Evolutionary conservation across 768 basidiomycete species (phyloP).

Genomic region (Coprinopsis sp.): DNA sequence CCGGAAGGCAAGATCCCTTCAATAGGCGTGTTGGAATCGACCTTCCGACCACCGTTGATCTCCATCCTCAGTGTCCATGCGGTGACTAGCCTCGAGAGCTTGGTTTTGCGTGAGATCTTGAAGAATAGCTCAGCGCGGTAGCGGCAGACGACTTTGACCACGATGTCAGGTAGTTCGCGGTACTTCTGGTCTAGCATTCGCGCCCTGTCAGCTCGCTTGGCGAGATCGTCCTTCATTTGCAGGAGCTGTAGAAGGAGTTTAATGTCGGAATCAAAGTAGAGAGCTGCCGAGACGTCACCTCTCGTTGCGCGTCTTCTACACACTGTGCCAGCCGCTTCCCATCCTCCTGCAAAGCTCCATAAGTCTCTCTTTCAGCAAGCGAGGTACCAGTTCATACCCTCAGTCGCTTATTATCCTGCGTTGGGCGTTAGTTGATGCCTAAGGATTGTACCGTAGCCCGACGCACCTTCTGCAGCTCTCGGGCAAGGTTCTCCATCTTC

Average conservation of each 20-base stretch:
- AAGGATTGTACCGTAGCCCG: slow-evolving; percentile 12
- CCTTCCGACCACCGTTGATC: slow-evolving; percentile 44
- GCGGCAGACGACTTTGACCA: slow-evolving; percentile 83
- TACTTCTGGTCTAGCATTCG: slow-evolving; percentile 77
- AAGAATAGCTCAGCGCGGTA: slow-evolving; percentile 90
- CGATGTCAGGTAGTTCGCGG: slow-evolving; percentile 84
- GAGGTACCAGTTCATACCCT: slow-evolving; percentile 40
- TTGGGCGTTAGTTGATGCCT: slow-evolving; percentile 7
- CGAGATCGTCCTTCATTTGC: slow-evolving; percentile 80
- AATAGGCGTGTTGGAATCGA: slow-evolving; percentile 21
- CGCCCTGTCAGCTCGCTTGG: slow-evolving; percentile 74
- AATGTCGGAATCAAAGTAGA: background rate
- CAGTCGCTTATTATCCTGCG: slow-evolving; percentile 83
- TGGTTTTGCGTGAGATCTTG: slow-evolving; percentile 89
- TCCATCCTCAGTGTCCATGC: slow-evolving; percentile 92
- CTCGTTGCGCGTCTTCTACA: slow-evolving; percentile 84
- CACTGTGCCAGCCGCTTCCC: slow-evolving; percentile 74
- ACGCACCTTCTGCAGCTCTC: slow-evolving; percentile 82
- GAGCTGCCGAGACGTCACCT: slow-evolving; percentile 40
- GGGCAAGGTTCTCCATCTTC: slow-evolving; percentile 86
- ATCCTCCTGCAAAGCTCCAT: slow-evolving; percentile 59
- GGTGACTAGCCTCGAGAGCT: slow-evolving; percentile 75
- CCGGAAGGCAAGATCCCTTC: slow-evolving; percentile 23
- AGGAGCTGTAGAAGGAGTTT: slow-evolving; percentile 43
- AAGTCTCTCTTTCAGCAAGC: slow-evolving; percentile 12